Conservation (phyloP, 1,139 yeast genomes). For the Spathaspora sp. region DNA sequence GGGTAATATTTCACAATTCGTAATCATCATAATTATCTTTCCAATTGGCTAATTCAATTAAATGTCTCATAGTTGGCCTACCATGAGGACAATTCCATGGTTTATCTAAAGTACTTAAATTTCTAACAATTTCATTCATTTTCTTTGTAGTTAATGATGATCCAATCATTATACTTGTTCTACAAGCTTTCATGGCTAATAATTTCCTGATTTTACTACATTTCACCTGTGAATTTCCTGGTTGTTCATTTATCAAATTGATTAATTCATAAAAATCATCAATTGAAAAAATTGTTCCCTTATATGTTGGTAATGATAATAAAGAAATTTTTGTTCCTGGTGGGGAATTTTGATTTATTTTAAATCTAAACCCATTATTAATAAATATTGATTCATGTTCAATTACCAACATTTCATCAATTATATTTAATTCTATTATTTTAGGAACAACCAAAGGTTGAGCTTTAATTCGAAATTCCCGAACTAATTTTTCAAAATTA, state of each 20-base stretch:
- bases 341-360: constrained; percentile 39
- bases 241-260: constrained; percentile 46
- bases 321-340: constrained; percentile 62
- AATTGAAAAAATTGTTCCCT: constrained; percentile 61
- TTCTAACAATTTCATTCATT: constrained; percentile 68
- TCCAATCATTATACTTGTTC: constrained; percentile 94
- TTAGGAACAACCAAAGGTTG: constrained; percentile 76
- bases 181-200: constrained; percentile 94
- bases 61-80: constrained; percentile 91
- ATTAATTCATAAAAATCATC: constrained; percentile 77
- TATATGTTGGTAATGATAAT: constrained; percentile 70
- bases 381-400: constrained; percentile 59
- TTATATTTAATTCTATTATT: constrained; percentile 61
- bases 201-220: constrained; percentile 79
- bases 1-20: not conserved
- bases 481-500: constrained; percentile 74
- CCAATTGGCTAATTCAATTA: constrained; percentile 51
- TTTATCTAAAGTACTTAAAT: constrained; percentile 71
- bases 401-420: constrained; percentile 72
- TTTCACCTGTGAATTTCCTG: constrained; percentile 43
- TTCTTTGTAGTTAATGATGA: constrained; percentile 53
- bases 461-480: constrained; percentile 47
- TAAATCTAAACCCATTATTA: constrained; percentile 70
- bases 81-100: constrained; percentile 99
- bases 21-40: constrained; percentile 12